Evolutionary conservation across 495 filamentous ascomycete genomes (phyloP), one percentile per base, ranked within the genome.

Genomic region (Penicillium parvum): DNA sequence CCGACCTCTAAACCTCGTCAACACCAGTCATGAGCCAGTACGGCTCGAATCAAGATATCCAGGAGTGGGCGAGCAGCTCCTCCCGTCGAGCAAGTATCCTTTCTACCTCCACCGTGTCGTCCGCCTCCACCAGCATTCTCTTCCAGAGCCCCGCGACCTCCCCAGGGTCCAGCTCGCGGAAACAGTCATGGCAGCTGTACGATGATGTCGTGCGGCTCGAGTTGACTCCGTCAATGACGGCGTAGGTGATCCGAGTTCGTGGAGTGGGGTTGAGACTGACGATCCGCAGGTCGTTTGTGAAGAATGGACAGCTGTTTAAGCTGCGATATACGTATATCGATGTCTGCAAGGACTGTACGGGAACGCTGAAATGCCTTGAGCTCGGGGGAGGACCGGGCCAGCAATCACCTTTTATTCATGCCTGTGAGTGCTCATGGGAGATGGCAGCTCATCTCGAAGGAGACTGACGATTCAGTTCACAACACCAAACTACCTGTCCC

Each of bases 261-360:
- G n/a, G n/a, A n/a, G n/a, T n/a, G n/a, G n/a, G n/a, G n/a, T n/a
- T n/a, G n/a, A n/a, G n/a, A n/a, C n/a, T n/a, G n/a, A n/a, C n/a
- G n/a, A n/a, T 15, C 19, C 16, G 11, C 26, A 73, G 69, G 25
- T 68, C 68, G 1, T 73, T 73, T 29, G 53, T 71, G 12, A 61
- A 64, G 25, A 61, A 55, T 35, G 56, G 58, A 5, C 61, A 66
- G 23, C 37, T 68, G 3, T 73, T 73, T 52, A 69, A 67, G 37
- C 39, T 73, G n/a, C 61, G 62, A 32, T 72, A 73, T 40, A 60
- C 52, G 1, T 65, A 45, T 33, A 69, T 73, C 46, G 66, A 72
- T 45, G 57, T 73, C 20, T 63, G 62, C 47, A 71, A 72, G 32
- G 65, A 72, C 42, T 45, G 57, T 12, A 55, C 57, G 10, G 70